Conservation (phyloP, 192 early-diverging fungal species). For the Obelidium mucronatum region DNA sequence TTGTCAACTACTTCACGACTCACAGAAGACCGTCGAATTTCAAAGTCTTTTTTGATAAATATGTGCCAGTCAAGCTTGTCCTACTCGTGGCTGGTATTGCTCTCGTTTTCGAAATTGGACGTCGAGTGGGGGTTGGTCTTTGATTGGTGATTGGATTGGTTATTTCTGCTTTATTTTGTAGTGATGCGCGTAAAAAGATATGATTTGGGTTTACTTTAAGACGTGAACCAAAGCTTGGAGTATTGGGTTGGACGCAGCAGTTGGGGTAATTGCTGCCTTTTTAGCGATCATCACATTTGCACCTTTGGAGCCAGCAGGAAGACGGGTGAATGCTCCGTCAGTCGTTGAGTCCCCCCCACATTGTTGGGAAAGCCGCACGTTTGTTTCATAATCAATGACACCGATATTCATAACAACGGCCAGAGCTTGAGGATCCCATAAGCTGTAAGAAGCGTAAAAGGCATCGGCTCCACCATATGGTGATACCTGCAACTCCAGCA, state of each 20-base stretch:
- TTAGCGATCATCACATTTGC: not conserved
- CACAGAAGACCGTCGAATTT: not conserved
- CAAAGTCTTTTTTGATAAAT: not conserved
- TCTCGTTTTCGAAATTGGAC: not conserved
- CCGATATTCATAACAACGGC: not conserved
- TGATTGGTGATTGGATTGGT: not conserved
- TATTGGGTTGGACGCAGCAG: not conserved
- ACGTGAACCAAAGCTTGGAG: no score
- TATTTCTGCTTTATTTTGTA: no score
- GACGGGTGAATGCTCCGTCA: not conserved
- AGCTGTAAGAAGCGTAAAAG: not conserved
- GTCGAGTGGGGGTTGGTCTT: not conserved
- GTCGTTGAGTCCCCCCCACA: not conserved
- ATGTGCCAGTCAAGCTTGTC: constrained; percentile 4
- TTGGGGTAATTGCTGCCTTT: not conserved
- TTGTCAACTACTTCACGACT: not conserved
- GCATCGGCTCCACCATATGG: not conserved
- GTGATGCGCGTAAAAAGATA: no score
- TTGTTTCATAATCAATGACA: not conserved
- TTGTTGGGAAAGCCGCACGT: not conserved
- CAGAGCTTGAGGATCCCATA: not conserved
- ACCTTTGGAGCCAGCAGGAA: not conserved
- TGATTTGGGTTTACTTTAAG: no score
- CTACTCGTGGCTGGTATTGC: not conserved
- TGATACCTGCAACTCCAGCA: not conserved